Percentiles rank a stretch among this genome's conserved stretches.
Evolutionary conservation across 805 yeast species (phyloP).

Genomic region (Kodamaea kaohsiungensis): DNA sequence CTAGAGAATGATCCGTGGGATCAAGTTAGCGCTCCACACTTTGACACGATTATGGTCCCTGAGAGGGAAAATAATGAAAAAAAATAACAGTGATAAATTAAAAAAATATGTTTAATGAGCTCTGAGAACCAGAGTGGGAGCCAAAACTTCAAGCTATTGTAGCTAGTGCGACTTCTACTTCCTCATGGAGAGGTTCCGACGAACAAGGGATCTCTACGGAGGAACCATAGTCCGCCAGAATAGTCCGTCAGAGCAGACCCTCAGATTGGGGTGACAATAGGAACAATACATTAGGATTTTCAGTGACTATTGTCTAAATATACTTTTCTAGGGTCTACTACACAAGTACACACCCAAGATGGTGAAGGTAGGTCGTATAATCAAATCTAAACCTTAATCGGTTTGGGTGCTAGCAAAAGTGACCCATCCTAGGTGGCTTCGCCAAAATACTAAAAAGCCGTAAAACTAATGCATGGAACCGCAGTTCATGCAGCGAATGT

Average conservation of each 20-base stretch:
- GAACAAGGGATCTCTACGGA: background rate
- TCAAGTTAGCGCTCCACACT: background rate
- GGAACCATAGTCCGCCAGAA: background rate
- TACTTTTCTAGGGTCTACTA: too few relatives aligned
- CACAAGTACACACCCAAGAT: background rate
- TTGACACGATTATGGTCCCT: background rate
- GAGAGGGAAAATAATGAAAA: background rate
- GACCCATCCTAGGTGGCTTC: background rate
- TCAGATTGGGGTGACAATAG: background rate
- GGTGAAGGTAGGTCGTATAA: background rate
- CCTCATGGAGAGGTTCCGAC: background rate
- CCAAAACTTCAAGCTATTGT: background rate
- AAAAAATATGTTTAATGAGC: background rate
- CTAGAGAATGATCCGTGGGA: background rate
- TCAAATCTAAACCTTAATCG: background rate
- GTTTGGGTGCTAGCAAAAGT: background rate
- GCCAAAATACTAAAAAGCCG: background rate
- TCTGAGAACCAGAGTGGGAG: too few relatives aligned
- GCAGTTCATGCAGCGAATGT: constrained; percentile 1
- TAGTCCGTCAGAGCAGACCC: background rate
- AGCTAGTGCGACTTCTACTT: background rate
- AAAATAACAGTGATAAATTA: background rate
- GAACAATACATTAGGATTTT: background rate
- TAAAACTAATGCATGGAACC: background rate
- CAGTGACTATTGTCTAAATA: background rate